Evolutionary conservation across 768 basidiomycete species (phyloP), one percentile per base, ranked within the genome.

Genomic region (Kockovaella imperatae): DNA sequence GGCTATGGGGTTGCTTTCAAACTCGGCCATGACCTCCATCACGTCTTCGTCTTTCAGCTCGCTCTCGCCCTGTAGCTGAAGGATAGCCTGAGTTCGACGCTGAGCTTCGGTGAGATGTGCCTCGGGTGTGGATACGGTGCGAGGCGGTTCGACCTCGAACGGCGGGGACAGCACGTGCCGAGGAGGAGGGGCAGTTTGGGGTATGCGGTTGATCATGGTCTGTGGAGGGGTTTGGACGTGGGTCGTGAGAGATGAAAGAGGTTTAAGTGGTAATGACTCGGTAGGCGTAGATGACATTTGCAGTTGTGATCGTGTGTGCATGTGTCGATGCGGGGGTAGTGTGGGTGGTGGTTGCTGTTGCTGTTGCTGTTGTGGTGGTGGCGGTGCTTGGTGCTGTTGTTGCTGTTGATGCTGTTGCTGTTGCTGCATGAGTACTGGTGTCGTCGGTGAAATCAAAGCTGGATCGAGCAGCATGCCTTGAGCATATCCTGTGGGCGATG

Each of bases 11-110:
- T 59, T 60, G 4, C 25, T 25, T 41, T 56, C 54, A 52, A 64
- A 64, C 34, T 64, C 62, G 3, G 48, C 42, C 46, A 64, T 45
- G 42, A 60, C 42, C 30, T 64, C 59, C 10, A 64, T 49, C 31
- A 64, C 14, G 38, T 64, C 59, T n/a, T 64, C 59, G 30, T 64
- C 62, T 23, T 34, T 42, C 52, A 64, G 38, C 21, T 57, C 53
- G 4, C 26, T 34, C 15, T 53, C 54, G 14, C 45, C 40, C 32
- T 59, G 62, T 8, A 64, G 38, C 23, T 38, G 35, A 3, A 54
- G 7, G 20, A 64, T 46, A 4, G 62, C 62, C 25, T 60, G 42
- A 13, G 59, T 60, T 4, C 60, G 44, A 17, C 62, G 20, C 50
- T 60, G 59, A 3, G 58, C 44, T 38, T 63, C 61, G 6, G 42